phyloP scores from a whole-genome alignment of 228 moss, liverwort and hornwort genomes.

The Sphagnum fallax region DNA sequence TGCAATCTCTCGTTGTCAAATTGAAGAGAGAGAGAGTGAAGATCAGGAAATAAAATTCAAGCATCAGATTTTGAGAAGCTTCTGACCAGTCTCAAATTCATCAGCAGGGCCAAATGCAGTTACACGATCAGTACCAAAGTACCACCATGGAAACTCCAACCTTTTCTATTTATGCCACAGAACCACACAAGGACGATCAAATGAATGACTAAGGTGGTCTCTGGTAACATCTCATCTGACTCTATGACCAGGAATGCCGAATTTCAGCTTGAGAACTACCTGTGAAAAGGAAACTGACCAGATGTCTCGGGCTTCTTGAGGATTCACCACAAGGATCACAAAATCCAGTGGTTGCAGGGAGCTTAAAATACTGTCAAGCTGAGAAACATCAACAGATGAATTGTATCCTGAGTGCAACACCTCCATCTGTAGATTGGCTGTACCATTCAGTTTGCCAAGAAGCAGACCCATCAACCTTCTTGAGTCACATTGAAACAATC shows the following conservation, averaged over 20 bases:
- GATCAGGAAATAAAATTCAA: too few relatives aligned
- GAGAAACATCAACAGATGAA: conserved; percentile 28
- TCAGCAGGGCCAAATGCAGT: conserved; percentile 41
- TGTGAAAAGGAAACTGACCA: conserved; percentile 18
- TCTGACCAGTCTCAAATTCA: conserved; percentile 16
- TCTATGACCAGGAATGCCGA: not conserved
- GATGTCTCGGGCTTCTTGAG: conserved; percentile 44
- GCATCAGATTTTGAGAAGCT: too few relatives aligned
- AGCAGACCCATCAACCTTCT: too few relatives aligned
- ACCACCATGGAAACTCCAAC: conserved; percentile 46
- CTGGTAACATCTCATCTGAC: not conserved
- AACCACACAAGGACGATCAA: not conserved
- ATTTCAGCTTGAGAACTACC: conserved; percentile 12
- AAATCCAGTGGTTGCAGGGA: conserved; percentile 25
- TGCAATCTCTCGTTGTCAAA: too few relatives aligned
- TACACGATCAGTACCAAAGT: conserved; percentile 48
- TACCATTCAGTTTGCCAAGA: conserved; percentile 28
- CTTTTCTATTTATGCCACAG: conserved; percentile 18
- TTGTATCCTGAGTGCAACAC: conserved; percentile 28
- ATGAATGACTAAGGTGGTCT: not conserved
- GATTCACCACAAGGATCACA: conserved; percentile 46
- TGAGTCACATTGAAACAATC: too few relatives aligned
- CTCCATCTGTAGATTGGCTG: conserved; percentile 25
- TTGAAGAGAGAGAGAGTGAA: too few relatives aligned
- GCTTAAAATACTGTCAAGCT: conserved; percentile 29